Evolutionary conservation across 73 alveolate genomes (phyloP).

Genomic region (Paraurostyla sp.): DNA sequence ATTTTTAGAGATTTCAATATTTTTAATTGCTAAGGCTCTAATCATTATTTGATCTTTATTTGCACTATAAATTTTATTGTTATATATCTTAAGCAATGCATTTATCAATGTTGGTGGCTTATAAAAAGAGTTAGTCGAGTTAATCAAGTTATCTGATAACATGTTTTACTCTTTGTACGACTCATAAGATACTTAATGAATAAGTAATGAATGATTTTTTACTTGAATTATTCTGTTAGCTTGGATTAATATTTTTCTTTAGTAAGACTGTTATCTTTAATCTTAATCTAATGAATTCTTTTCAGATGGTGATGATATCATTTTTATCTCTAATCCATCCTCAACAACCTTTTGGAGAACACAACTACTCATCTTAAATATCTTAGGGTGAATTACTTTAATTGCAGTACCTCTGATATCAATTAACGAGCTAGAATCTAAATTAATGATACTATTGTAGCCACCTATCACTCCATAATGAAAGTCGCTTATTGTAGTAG

Average conservation of each 20-base stretch:
- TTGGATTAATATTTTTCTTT: slow-evolving; percentile 42
- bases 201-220: not conserved
- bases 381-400: slow-evolving; percentile 20
- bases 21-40: not conserved
- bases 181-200: not conserved
- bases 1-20: slow-evolving; percentile 30
- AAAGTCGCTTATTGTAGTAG: slow-evolving; percentile 56
- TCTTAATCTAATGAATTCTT: not conserved
- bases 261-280: not conserved
- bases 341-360: slow-evolving; percentile 29
- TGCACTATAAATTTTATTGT: slow-evolving; percentile 37
- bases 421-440: slow-evolving; percentile 27
- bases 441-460: slow-evolving; percentile 15
- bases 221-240: slow-evolving; percentile 13
- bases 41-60: not conserved
- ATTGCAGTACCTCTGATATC: slow-evolving; percentile 50
- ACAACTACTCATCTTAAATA: slow-evolving; percentile 28
- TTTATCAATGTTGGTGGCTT: not conserved
- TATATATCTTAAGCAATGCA: slow-evolving; percentile 29
- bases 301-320: not conserved
- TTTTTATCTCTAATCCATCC: slow-evolving; percentile 20
- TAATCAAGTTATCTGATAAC: not conserved
- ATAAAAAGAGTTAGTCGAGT: not conserved
- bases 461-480: slow-evolving; percentile 48
- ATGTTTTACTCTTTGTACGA: slow-evolving; percentile 4